Percentiles rank a stretch among this genome's conserved stretches.
phyloP scores from a whole-genome alignment of 2,329 filamentous ascomycete species.

The Aspergillus pseudoviridinutans region DNA sequence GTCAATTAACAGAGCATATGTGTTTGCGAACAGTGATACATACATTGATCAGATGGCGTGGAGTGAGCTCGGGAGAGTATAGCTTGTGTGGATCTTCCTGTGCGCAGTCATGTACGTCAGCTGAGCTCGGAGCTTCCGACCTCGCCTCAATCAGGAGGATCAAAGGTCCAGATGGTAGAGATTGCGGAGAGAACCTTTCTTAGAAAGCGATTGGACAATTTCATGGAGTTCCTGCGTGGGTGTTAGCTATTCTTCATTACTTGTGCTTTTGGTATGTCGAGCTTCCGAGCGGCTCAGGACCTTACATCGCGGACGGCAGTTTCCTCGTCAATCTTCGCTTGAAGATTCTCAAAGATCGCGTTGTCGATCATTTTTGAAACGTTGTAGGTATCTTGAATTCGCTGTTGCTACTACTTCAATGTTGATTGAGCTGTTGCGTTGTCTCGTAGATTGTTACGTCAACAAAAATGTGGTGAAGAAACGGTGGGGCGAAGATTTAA shows the following conservation, averaged over 20 bases:
- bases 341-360: slow-evolving; percentile 80
- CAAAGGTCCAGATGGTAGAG: background rate
- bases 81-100: slow-evolving; percentile 72
- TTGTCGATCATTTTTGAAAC: slow-evolving; percentile 64
- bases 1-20: background rate
- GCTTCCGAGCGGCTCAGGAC: background rate
- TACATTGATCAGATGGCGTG: slow-evolving; percentile 64
- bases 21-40: slow-evolving; percentile 23
- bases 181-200: slow-evolving; percentile 52
- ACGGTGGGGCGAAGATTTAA: slow-evolving; percentile 12
- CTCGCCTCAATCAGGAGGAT: background rate
- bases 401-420: slow-evolving; percentile 20
- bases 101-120: background rate
- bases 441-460: slow-evolving; percentile 14
- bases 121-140: background rate
- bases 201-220: slow-evolving; percentile 76
- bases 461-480: slow-evolving; percentile 11
- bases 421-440: slow-evolving; percentile 6
- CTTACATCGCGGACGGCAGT: slow-evolving; percentile 68
- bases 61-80: slow-evolving; percentile 86
- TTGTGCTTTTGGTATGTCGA: background rate
- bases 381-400: slow-evolving; percentile 3
- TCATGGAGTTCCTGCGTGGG: slow-evolving; percentile 64
- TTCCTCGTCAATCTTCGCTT: slow-evolving; percentile 87
- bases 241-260: slow-evolving; percentile 3